Percentiles rank a stretch among this genome's conserved stretches.
Evolutionary conservation across 768 basidiomycete species (phyloP).

Genomic region (Coprinellus micaceus): DNA sequence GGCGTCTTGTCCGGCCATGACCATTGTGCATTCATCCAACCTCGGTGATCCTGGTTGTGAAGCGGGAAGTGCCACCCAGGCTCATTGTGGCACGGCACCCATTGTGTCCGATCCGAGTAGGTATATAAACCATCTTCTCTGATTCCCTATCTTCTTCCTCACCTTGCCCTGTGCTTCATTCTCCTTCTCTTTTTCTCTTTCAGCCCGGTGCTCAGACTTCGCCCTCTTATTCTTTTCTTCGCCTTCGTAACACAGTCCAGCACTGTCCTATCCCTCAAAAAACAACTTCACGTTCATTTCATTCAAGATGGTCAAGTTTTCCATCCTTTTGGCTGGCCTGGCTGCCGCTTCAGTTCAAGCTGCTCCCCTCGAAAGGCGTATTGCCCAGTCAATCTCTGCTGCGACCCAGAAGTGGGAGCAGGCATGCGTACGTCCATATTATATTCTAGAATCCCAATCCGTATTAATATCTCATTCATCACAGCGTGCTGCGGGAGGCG

Average conservation of each 20-base stretch:
- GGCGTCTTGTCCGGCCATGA: too few relatives aligned
- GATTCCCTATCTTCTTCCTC: constrained; percentile 10
- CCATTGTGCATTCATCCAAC: too few relatives aligned
- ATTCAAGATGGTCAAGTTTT: constrained; percentile 25
- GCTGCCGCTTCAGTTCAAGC: constrained; percentile 30
- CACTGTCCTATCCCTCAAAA: constrained; percentile 13
- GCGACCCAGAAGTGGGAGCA: constrained; percentile 48
- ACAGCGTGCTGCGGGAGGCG: constrained; percentile 55
- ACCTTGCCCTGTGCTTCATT: constrained; percentile 12
- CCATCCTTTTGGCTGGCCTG: constrained; percentile 27
- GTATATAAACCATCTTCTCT: constrained; percentile 5
- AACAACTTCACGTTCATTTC: constrained; percentile 1
- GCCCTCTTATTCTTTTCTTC: constrained; percentile 6
- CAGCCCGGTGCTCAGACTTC: constrained; percentile 28
- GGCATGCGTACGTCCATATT: constrained; percentile 44
- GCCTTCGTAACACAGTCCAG: constrained; percentile 8
- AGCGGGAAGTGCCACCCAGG: not conserved
- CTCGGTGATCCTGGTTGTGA: not conserved
- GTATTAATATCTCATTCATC: constrained; percentile 4
- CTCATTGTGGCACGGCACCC: not conserved
- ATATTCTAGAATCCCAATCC: not conserved
- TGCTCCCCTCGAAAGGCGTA: constrained; percentile 41
- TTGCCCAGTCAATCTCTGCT: constrained; percentile 45
- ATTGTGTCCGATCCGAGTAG: constrained; percentile 1
- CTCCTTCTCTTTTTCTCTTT: constrained; percentile 5